Evolutionary conservation across 306 rosid species (phyloP).

Genomic region (Fragaria nilgerrensis): DNA sequence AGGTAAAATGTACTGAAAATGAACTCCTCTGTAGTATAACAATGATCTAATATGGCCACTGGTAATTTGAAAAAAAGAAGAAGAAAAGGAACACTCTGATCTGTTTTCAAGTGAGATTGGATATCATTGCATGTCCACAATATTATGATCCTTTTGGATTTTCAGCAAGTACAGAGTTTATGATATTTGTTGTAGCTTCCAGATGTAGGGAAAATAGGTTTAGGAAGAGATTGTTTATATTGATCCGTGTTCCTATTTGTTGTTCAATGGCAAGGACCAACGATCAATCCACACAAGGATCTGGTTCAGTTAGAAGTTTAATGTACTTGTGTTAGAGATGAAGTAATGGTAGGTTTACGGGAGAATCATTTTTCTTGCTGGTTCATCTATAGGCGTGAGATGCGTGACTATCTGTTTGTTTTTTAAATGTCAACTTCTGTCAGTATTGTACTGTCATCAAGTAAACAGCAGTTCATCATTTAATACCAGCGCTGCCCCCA

Average conservation of each 20-base stretch:
- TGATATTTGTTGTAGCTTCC: conserved; percentile 10
- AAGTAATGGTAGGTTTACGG: background rate
- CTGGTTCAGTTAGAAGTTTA: background rate
- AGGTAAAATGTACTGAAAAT: conserved; percentile 52
- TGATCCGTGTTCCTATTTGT: conserved; percentile 16
- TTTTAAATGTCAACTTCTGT: background rate
- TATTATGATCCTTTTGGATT: conserved; percentile 11
- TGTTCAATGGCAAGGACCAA: background rate
- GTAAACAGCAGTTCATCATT: background rate
- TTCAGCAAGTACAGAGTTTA: background rate
- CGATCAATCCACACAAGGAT: background rate
- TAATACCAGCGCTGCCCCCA: background rate
- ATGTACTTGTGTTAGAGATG: background rate
- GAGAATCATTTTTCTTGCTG: background rate
- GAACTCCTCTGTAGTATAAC: conserved; percentile 51
- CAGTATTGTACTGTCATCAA: background rate
- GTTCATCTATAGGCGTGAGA: background rate
- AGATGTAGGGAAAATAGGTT: conserved; percentile 31
- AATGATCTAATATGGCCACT: conserved; percentile 37
- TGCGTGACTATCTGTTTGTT: background rate
- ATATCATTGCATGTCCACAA: conserved; percentile 32
- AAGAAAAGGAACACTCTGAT: conserved; percentile 19
- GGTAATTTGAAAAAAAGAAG: conserved; percentile 31
- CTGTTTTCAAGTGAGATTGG: conserved; percentile 34
- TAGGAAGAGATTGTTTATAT: conserved; percentile 27